Base-by-base conservation (phyloP, 2,329 filamentous ascomycete genomes). In the Pestalotiopsis sp. region DNA sequence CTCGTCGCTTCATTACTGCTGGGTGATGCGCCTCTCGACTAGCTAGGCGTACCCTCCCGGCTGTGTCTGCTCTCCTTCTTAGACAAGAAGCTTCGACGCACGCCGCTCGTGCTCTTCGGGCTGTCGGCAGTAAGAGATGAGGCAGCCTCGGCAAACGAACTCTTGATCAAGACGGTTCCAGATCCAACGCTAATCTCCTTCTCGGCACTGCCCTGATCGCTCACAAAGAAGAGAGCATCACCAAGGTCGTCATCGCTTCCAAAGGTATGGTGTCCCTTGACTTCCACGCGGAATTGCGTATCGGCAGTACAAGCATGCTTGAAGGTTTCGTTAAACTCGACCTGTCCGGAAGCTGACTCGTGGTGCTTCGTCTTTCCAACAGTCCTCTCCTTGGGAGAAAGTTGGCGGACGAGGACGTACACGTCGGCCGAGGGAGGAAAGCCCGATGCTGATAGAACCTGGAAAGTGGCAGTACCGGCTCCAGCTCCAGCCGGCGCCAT, bases 301-400 rank as follows among this genome's bases (percentile, higher is more conserved):
- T 98, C 95, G 2, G 95, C 91, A 0, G 91, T 88, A 81, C 94
- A 97, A 12, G 86, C 84, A 25, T 92, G 86, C 76, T 91, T 94
- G 84, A 96, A 95, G 0, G 89, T 90, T 78, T 97, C 93, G 71
- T 94, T 91, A 79, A 90, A 97, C 20, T 84, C 86, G 70, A 93
- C 88, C 3, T 86, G 82, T 1, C 92, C 93, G 1, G 83, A 84
- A 3, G 88, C 82, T 0, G 91, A 87, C 80, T 97, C 97, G 82
- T 93, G 88, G 72, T 96, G 92, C 79, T 97, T 97, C 25, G 95
- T 98, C 85, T 98, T 98, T 82, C 95, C 91, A 60, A 99, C 84
- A 60, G 92, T 88, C 82, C 96, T 98, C 64, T 84, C 87, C 80
- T 92, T 95, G 61, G 89, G 82, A 3, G 85, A 84, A 41, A 93